Conservation (phyloP, 2,329 filamentous ascomycete genomes). For the Verticillium klebahnii region DNA sequence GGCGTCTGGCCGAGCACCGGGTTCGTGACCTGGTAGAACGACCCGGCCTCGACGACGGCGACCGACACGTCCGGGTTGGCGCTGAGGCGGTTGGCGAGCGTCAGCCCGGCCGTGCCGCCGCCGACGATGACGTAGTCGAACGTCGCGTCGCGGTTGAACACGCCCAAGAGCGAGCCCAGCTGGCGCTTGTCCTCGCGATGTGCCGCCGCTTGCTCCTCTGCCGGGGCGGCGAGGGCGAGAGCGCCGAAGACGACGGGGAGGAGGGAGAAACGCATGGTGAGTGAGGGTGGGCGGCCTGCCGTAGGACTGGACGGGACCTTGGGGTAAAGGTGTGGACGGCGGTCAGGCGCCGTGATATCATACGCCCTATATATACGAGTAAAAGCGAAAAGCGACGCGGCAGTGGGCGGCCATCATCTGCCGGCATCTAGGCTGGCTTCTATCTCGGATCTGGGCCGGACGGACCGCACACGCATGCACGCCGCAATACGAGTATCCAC, state of each 20-base stretch:
- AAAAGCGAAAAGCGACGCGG: background rate
- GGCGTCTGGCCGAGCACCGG: background rate
- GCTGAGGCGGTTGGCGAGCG: slow-evolving; percentile 24
- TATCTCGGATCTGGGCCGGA: background rate
- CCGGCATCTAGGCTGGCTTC: background rate
- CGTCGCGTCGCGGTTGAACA: background rate
- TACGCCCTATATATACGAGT: background rate
- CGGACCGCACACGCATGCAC: background rate
- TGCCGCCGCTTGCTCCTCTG: background rate
- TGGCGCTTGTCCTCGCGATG: background rate
- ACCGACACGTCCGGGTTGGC: slow-evolving; percentile 25
- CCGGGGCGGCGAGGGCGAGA: background rate
- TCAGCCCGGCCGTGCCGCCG: slow-evolving; percentile 32
- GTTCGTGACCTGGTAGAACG: slow-evolving; percentile 25
- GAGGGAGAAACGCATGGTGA: background rate
- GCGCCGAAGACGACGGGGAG: background rate
- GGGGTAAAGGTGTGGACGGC: background rate
- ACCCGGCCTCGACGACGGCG: slow-evolving; percentile 33
- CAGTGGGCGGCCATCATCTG: background rate
- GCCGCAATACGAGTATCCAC: background rate
- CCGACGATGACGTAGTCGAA: slow-evolving; percentile 22
- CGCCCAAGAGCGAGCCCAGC: background rate
- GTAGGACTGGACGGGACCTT: background rate
- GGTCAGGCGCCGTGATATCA: background rate
- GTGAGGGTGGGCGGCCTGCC: background rate